A percentile compares a stretch with the other conserved stretches of the same genome.
Conservation (phyloP, 495 filamentous ascomycete genomes). For the Lasiosphaeria hispida region DNA sequence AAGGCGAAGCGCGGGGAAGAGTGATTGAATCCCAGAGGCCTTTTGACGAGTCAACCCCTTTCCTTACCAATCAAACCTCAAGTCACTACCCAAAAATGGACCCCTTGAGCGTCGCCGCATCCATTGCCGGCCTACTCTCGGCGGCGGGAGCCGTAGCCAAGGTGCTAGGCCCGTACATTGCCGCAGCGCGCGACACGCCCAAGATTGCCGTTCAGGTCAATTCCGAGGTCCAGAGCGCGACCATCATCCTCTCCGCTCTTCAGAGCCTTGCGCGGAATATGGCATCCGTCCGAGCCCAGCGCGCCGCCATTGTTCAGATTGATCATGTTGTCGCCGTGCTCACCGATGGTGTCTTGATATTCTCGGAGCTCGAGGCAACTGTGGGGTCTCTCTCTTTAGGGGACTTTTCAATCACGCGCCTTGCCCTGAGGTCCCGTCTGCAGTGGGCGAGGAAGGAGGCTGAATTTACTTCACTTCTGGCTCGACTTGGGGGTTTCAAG, state of each 20-base stretch:
- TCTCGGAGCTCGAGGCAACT: constrained; percentile 24
- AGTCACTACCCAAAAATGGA: constrained; percentile 13
- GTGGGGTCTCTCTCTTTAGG: constrained; percentile 1
- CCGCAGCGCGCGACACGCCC: constrained; percentile 18
- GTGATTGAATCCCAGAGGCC: too few relatives aligned
- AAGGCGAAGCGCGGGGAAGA: too few relatives aligned
- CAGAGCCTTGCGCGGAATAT: constrained; percentile 16
- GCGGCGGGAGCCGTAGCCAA: constrained; percentile 18
- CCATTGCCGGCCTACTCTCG: constrained; percentile 23
- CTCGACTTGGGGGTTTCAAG: constrained; percentile 22
- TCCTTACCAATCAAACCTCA: too few relatives aligned
- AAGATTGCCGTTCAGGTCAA: constrained; percentile 19
- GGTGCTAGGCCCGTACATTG: constrained; percentile 19
- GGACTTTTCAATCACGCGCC: neutral
- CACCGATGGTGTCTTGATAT: constrained; percentile 26
- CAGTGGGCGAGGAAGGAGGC: constrained; percentile 23
- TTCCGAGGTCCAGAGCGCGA: constrained; percentile 13
- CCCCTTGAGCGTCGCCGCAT: constrained; percentile 22
- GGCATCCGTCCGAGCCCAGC: constrained; percentile 4
- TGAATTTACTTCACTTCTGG: constrained; percentile 6
- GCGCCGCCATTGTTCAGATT: constrained; percentile 16
- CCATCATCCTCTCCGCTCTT: constrained; percentile 14
- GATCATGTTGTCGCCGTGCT: constrained; percentile 25
- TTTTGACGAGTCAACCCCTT: too few relatives aligned
- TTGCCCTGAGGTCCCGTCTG: constrained; percentile 9